Base-by-base conservation (phyloP, 2,329 filamentous ascomycete species). In the Colletotrichum sojae region DNA sequence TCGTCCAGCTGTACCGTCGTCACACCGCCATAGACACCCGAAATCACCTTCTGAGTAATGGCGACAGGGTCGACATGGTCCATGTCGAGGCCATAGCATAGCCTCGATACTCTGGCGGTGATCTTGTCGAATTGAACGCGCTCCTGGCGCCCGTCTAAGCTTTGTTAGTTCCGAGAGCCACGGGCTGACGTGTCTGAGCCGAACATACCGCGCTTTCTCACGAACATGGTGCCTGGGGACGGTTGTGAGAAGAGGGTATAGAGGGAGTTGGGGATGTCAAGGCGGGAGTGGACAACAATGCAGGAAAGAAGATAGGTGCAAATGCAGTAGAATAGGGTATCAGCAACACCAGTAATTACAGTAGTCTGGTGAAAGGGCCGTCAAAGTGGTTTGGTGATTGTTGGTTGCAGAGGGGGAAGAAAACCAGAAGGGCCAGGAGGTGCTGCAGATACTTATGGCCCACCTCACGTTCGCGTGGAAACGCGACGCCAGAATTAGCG, bases 41-140 rank as follows among this genome's bases (percentile, higher is more conserved):
- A 97, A 81, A 99, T 99, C 82, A 99, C 96, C 85, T 98, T 99
- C 85, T 97, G 95, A 69, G 96, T 99, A 80, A 99, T 99, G 78
- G 95, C 94, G 73, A 97, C 96, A 65, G 96, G 94, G 84, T 99
- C 96, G 77, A 99, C 94, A 86, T 99, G 96, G 75, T 88, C 95
- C 58, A 93, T 90, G 80, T 99, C 96, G 68, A 99, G 92, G 74
- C 95, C 95, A 83, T 99, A 99, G 89, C 96, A 99, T 79, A 99
- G 88, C 78, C 96, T 91, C 54, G 96, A 98, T 75, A 99, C 96
- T 83, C 96, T 94, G 77, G 96, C 96, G 78, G 96, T 98, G 89
- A 99, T 99, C 87, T 99, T 99, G 89, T 99, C 96, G 86, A 99
- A 99, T 83, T 99, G 96, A 73, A 99, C 96, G 83, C 96, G 96